These are phyloP conservation scores for Trametes hirsuta DNA, from an alignment of 1,284 basidiomycete genomes.

Conservation along the genomic window DNA sequence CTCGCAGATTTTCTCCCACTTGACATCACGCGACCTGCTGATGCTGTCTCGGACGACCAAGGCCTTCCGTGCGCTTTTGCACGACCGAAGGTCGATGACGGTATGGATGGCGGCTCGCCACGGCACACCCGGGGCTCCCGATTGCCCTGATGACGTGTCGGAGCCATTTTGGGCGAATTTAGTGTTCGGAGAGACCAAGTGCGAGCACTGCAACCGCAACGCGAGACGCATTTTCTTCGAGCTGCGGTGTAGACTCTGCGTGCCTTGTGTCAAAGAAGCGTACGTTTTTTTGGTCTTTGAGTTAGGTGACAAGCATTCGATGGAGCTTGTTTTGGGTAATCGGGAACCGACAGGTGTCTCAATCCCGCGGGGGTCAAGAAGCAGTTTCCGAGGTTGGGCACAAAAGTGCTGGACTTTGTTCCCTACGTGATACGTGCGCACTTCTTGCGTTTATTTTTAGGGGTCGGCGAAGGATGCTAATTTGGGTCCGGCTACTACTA, in stretches of 20 bases:
- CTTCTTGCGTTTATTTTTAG: neutral
- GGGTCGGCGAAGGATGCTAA: neutral
- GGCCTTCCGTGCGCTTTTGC: neutral
- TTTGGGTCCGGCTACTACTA: neutral
- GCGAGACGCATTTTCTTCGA: neutral
- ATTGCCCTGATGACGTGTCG: neutral
- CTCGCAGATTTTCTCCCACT: neutral
- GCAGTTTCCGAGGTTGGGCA: neutral
- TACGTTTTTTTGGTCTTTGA: neutral
- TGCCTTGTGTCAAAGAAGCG: neutral
- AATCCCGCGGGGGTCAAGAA: neutral
- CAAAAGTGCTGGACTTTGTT: neutral
- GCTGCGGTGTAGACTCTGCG: neutral
- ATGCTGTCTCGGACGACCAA: neutral
- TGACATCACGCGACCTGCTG: neutral
- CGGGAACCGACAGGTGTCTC: neutral
- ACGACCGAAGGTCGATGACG: neutral
- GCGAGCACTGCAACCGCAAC: neutral
- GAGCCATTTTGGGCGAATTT: neutral
- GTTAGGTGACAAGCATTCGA: no score
- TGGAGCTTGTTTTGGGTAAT: neutral
- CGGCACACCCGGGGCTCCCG: neutral
- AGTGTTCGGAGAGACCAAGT: neutral
- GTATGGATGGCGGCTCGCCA: neutral
- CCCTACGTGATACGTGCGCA: neutral